A percentile compares a stretch with the other conserved stretches of the same genome.
These are phyloP conservation scores for Fusarium longipes DNA, from an alignment of 2,329 filamentous ascomycete genomes.

Conservation along the genomic window DNA sequence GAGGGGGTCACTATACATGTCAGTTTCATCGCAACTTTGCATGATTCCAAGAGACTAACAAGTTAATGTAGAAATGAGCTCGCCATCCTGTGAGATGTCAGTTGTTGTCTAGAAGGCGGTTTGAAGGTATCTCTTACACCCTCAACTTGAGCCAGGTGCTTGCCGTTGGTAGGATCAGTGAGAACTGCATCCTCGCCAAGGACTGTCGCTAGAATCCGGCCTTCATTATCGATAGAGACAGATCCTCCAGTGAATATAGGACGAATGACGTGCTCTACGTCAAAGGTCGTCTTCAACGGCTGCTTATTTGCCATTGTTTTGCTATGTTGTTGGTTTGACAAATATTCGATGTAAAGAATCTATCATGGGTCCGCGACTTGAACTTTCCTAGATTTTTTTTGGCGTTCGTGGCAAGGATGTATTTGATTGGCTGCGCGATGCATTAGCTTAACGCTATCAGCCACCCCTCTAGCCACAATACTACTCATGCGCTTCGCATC, in stretches of 20 bases:
- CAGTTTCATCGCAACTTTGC: slow-evolving; percentile 23
- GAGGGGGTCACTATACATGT: slow-evolving; percentile 78
- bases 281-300: slow-evolving; percentile 87
- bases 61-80: slow-evolving; percentile 79
- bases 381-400: slow-evolving; percentile 41
- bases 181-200: slow-evolving; percentile 93
- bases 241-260: slow-evolving; percentile 95
- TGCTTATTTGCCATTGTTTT: slow-evolving; percentile 67
- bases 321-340: slow-evolving; percentile 27
- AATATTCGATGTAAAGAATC: slow-evolving; percentile 36
- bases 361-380: slow-evolving; percentile 35
- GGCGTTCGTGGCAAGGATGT: slow-evolving; percentile 10
- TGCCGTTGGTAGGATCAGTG: slow-evolving; percentile 84
- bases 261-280: slow-evolving; percentile 82
- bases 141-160: slow-evolving; percentile 85
- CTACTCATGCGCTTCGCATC: slow-evolving; percentile 10
- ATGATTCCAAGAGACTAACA: slow-evolving; percentile 54
- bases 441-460: slow-evolving; percentile 21
- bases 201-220: slow-evolving; percentile 85
- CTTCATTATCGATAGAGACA: slow-evolving; percentile 83
- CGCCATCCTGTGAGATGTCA: slow-evolving; percentile 71
- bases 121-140: slow-evolving; percentile 66
- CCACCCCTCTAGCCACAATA: slow-evolving; percentile 17
- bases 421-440: slow-evolving; percentile 21
- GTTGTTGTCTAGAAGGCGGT: not conserved